Base-by-base conservation (phyloP, 352 stramenopile genomes). In the Globisporangium solare region DNA sequence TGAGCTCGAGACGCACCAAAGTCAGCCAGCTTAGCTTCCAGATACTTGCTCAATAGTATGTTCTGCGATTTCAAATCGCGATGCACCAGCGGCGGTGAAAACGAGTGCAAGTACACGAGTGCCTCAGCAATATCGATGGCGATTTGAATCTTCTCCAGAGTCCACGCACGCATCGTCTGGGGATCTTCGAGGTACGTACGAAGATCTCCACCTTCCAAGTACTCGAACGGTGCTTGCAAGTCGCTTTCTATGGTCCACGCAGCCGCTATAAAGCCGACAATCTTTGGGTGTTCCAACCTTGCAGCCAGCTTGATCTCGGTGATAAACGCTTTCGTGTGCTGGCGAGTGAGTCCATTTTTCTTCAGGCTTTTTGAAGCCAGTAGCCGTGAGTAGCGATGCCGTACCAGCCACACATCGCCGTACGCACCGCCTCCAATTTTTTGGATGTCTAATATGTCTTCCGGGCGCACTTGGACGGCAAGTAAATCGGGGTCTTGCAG, bases 1-100 rank as follows among this genome's bases (percentile, higher is more conserved):
- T 13, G 39, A 10, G 2, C n/a, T 0, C 39, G 39, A 0, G 39
- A 43, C 1, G 10, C 3, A 1, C 39, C 39, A n/a, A 43, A 43
- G 39, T 43, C 39, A 1, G 39, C 7, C 39, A 43, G 10, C 10
- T 2, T 37, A 0, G 35, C 20, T 11, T 37, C 32, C 35, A 47
- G 22, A 1, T 37, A 13, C 42, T 1, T 47, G 1, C 56, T 61
- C 8, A 86, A 41, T 18, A 89, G 51, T n/a, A 89, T 63, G 20
- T 86, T 86, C 0, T 74, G 67, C 0, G 76, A 84, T 39, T 86
- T 89, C 17, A 89, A 58, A 50, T 89, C 76, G 11, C 78, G 76
- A 40, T 89, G 79, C 6, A 89, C 66, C 0, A 89, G 41, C 12
- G 73, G 63, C 1, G 76, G 76, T 1, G 63, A 63, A 43, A 86